These are phyloP conservation scores for Colletotrichum trifolii DNA, from an alignment of 2,329 filamentous ascomycete genomes.

Conservation along the genomic window DNA sequence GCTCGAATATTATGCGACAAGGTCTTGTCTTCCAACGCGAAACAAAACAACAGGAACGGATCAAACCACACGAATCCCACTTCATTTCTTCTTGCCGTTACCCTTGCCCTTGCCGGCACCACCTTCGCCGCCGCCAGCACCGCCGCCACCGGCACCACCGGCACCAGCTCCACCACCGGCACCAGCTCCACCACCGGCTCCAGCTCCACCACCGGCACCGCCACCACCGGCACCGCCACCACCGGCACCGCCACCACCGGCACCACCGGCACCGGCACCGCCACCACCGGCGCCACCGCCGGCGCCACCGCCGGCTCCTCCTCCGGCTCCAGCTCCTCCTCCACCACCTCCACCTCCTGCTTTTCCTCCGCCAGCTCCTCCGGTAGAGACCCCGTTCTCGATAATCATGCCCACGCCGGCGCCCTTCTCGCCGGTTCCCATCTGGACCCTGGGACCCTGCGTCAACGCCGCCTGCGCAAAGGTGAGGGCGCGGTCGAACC, in stretches of 20 bases:
- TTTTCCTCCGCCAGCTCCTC: neutral
- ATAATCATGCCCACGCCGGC: constrained; percentile 54
- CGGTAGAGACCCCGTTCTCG: constrained; percentile 42
- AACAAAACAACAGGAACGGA: neutral
- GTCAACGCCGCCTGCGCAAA: constrained; percentile 53
- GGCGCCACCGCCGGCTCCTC: neutral
- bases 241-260: constrained; percentile 1
- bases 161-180: too few relatives aligned
- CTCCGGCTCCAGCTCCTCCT: too few relatives aligned
- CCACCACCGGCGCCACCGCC: too few relatives aligned
- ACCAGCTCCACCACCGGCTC: too few relatives aligned
- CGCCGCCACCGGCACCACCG: constrained; percentile 21
- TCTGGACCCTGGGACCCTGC: constrained; percentile 52
- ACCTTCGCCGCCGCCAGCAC: neutral
- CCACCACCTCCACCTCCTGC: too few relatives aligned
- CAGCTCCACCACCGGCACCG: too few relatives aligned
- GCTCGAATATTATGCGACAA: constrained; percentile 21
- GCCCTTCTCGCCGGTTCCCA: constrained; percentile 52
- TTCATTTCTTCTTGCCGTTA: constrained; percentile 4
- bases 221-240: neutral
- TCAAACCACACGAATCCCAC: neutral
- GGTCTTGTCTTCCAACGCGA: neutral
- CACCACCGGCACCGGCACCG: too few relatives aligned
- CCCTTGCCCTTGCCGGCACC: neutral
- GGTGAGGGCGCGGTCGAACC: constrained; percentile 53